phyloP scores from a whole-genome alignment of 352 stramenopile genomes.

The Globisporangium lucens region DNA sequence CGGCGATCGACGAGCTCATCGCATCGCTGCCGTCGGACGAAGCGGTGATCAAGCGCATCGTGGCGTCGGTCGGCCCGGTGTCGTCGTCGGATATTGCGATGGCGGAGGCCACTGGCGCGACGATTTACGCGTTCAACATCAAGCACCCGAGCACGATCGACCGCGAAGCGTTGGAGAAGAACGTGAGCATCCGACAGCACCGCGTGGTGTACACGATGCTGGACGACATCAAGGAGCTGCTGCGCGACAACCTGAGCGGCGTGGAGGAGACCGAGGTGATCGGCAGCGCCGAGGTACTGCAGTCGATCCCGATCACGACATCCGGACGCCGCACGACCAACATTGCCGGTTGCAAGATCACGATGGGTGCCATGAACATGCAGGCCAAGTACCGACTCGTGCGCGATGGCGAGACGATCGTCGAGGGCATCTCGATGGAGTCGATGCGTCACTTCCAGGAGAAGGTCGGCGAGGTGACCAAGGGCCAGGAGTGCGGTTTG shows the following conservation, averaged over 20 bases:
- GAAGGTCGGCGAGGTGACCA: conserved; percentile 88
- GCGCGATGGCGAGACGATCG: conserved; percentile 90
- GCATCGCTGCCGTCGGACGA: conserved; percentile 65
- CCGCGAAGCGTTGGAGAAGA: conserved; percentile 76
- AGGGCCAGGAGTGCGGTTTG: conserved; percentile 98
- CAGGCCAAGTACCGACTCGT: conserved; percentile 79
- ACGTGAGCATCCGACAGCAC: conserved; percentile 67
- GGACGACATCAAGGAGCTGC: conserved; percentile 83
- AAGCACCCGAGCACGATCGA: conserved; percentile 70
- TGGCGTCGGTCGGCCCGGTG: conserved; percentile 77
- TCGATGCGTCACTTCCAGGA: conserved; percentile 91
- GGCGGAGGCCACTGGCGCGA: conserved; percentile 75
- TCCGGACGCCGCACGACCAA: conserved; percentile 87
- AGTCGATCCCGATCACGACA: conserved; percentile 84
- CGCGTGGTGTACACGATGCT: conserved; percentile 88
- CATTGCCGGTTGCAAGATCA: conserved; percentile 95
- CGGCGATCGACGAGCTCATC: conserved; percentile 90
- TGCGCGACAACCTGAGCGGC: conserved; percentile 63
- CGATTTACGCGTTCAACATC: conserved; percentile 90
- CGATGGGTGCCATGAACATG: conserved; percentile 90
- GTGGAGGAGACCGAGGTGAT: conserved; percentile 65
- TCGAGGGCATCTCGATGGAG: conserved; percentile 79
- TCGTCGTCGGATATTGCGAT: conserved; percentile 83
- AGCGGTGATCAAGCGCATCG: conserved; percentile 79
- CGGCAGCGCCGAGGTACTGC: conserved; percentile 73